A percentile compares a stretch with the other conserved stretches of the same genome.
Conservation (phyloP, 805 yeast species). For the Saccharomycopsis fibuligera region DNA sequence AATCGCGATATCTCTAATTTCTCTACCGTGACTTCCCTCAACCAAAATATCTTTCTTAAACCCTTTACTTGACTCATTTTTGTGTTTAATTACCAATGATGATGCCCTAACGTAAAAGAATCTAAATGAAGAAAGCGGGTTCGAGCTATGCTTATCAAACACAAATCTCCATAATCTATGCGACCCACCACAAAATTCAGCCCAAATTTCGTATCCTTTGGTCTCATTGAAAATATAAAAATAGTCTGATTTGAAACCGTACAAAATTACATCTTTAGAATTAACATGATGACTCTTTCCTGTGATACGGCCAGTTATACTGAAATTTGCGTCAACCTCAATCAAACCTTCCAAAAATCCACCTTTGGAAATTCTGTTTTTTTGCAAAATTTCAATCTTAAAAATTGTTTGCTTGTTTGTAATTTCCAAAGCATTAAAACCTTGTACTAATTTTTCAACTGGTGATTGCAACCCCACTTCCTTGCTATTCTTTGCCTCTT, state of each 20-base stretch:
- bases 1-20: constrained; percentile 70
- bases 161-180: constrained; percentile 74
- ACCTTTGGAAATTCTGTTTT: constrained; percentile 60
- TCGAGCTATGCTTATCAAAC: constrained; percentile 21
- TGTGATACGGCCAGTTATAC: background rate
- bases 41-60: constrained; percentile 26
- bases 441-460: constrained; percentile 2
- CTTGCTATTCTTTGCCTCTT: background rate
- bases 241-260: constrained; percentile 76
- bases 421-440: constrained; percentile 11
- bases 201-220: constrained; percentile 58
- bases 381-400: constrained; percentile 34
- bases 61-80: constrained; percentile 22
- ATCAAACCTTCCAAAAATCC: constrained; percentile 74
- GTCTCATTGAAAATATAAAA: constrained; percentile 84
- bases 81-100: constrained; percentile 35
- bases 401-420: constrained; percentile 4
- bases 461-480: too few relatives aligned
- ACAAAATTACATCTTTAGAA: constrained; percentile 47
- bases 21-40: constrained; percentile 86
- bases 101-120: constrained; percentile 59
- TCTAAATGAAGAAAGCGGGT: constrained; percentile 29
- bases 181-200: constrained; percentile 83
- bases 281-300: constrained; percentile 7
- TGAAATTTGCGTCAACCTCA: constrained; percentile 25